These are phyloP conservation scores for Vicia faba DNA, from an alignment of 306 rosid genomes.

Conservation along the genomic window DNA sequence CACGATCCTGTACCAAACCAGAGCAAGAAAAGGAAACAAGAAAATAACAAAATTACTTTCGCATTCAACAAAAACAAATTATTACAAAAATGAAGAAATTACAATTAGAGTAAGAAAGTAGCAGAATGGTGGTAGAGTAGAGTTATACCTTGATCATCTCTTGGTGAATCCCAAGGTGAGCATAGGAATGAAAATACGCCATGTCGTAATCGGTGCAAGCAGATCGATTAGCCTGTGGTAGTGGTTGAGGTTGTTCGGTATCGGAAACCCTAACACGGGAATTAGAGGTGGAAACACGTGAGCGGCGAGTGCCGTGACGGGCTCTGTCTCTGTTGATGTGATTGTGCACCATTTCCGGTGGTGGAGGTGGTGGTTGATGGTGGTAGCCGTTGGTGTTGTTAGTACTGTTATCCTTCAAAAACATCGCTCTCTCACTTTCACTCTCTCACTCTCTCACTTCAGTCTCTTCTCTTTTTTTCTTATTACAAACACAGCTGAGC, in stretches of 20 bases:
- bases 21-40: neutral
- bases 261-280: constrained; percentile 70
- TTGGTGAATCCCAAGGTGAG: constrained; percentile 95
- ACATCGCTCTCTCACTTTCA: constrained; percentile 19
- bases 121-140: neutral
- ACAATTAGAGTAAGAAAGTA: neutral
- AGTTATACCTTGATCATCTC: constrained; percentile 87
- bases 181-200: constrained; percentile 92
- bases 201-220: constrained; percentile 91
- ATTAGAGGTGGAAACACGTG: constrained; percentile 44
- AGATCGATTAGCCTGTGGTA: constrained; percentile 43
- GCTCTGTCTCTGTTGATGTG: constrained; percentile 55
- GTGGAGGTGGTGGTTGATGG: constrained; percentile 21
- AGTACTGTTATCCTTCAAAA: constrained; percentile 15
- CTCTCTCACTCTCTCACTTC: neutral
- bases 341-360: constrained; percentile 33
- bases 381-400: constrained; percentile 47
- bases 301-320: constrained; percentile 71
- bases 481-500: neutral
- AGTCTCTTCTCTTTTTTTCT: neutral
- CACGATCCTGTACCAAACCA: constrained; percentile 66
- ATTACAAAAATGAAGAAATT: constrained; percentile 15
- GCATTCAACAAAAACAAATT: neutral
- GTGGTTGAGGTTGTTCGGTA: constrained; percentile 36
- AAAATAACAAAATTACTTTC: too few species aligned